phyloP scores from a whole-genome alignment of 1,139 yeast species.

The Geotrichum phurueaensis region DNA sequence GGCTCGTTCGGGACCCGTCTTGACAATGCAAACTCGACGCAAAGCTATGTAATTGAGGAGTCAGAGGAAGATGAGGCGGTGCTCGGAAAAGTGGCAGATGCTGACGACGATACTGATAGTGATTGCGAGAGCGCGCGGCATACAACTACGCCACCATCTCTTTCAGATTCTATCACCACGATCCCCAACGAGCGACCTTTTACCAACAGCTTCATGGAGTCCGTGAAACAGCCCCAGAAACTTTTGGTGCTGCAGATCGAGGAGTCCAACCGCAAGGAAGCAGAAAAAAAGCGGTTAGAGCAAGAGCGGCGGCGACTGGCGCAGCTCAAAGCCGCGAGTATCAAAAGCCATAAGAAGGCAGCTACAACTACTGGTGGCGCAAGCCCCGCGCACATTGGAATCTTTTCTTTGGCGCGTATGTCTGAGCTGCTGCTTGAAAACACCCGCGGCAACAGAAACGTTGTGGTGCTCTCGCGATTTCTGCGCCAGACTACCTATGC shows the following conservation, averaged over 20 bases:
- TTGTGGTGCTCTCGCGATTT: constrained; percentile 6
- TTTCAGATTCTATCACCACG: neutral
- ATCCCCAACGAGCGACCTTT: neutral
- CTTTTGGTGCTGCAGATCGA: constrained; percentile 9
- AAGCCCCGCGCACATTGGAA: neutral
- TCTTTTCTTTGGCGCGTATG: constrained; percentile 4
- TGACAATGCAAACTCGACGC: constrained; percentile 7
- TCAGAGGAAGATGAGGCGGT: constrained; percentile 12
- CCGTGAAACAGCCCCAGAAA: neutral
- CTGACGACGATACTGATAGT: constrained; percentile 7
- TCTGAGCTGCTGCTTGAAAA: neutral
- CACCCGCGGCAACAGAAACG: constrained; percentile 6
- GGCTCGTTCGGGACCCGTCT: constrained; percentile 9
- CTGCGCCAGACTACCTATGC: neutral
- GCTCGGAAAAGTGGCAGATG: constrained; percentile 12
- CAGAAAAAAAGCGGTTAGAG: neutral
- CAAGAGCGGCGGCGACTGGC: neutral
- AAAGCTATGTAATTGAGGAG: neutral
- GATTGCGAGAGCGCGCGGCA: neutral
- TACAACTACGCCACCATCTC: neutral
- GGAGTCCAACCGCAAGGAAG: constrained; percentile 5
- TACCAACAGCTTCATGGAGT: neutral
- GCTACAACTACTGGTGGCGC: neutral
- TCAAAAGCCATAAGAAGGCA: neutral
- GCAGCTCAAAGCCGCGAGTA: constrained; percentile 6